Percentiles rank a stretch among this genome's conserved stretches.
These are phyloP conservation scores for Fraxinus nigra DNA, from an alignment of 305 asterid genomes.

Conservation along the genomic window DNA sequence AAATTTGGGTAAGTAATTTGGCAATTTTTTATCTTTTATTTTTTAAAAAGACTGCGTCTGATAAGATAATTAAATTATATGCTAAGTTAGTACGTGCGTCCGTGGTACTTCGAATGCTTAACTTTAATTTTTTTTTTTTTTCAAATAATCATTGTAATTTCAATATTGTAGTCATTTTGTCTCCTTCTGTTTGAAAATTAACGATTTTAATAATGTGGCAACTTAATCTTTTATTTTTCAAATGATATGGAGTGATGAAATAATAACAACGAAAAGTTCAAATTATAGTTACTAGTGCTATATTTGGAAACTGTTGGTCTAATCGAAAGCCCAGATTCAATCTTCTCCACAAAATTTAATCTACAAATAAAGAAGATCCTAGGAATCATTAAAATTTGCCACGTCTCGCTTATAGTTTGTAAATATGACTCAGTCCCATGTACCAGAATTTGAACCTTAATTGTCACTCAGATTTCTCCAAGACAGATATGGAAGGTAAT, in stretches of 20 bases:
- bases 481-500: constrained; percentile 19
- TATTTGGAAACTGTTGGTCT: neutral
- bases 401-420: neutral
- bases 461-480: neutral
- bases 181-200: neutral
- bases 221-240: neutral
- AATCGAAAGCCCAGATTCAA: neutral
- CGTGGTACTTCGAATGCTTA: no score
- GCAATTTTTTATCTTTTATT: no score
- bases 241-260: neutral
- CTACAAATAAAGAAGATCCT: neutral
- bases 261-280: neutral
- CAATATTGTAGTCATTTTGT: neutral
- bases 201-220: neutral
- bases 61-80: neutral
- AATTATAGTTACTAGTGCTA: neutral
- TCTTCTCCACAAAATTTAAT: neutral
- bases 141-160: no score
- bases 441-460: neutral
- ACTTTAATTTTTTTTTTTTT: no score
- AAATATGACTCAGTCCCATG: neutral
- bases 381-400: neutral
- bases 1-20: constrained; percentile 62
- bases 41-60: neutral
- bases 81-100: neutral